Percentiles rank a stretch among this genome's conserved stretches.
Conservation (phyloP, 1,284 basidiomycete species). For the Sphaerobolus stellatus region DNA sequence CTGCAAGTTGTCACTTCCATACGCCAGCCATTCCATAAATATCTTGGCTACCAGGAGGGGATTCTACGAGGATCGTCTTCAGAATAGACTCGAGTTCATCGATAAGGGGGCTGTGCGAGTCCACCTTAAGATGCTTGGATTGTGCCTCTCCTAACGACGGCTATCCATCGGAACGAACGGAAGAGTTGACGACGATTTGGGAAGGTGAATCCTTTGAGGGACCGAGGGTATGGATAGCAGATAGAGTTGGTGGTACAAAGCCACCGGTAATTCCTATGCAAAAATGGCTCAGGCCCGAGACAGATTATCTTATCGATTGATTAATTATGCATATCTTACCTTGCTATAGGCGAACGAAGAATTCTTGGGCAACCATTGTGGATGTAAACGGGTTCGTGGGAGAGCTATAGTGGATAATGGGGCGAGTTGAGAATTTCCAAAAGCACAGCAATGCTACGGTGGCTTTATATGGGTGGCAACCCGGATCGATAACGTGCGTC, state of each 20-base stretch:
- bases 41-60: conserved; percentile 60
- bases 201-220: conserved; percentile 32
- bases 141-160: conserved; percentile 40
- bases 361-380: too few relatives aligned
- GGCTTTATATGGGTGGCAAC: too few relatives aligned
- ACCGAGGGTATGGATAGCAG: conserved; percentile 53
- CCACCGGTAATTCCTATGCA: conserved; percentile 75
- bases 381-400: too few relatives aligned
- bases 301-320: too few relatives aligned
- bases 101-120: conserved; percentile 41
- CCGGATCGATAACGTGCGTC: too few relatives aligned
- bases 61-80: conserved; percentile 54
- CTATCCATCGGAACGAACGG: conserved; percentile 49
- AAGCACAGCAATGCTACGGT: too few relatives aligned
- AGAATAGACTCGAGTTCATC: conserved; percentile 58
- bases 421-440: too few relatives aligned
- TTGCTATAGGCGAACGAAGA: too few relatives aligned
- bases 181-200: conserved; percentile 46
- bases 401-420: too few relatives aligned
- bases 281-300: too few relatives aligned
- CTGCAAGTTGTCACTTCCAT: conserved; percentile 53
- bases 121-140: conserved; percentile 45
- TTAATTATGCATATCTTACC: too few relatives aligned
- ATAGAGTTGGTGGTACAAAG: conserved; percentile 66
- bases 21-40: conserved; percentile 68